phyloP scores from a whole-genome alignment of 805 yeast genomes.

The Yarrowia sp. region DNA sequence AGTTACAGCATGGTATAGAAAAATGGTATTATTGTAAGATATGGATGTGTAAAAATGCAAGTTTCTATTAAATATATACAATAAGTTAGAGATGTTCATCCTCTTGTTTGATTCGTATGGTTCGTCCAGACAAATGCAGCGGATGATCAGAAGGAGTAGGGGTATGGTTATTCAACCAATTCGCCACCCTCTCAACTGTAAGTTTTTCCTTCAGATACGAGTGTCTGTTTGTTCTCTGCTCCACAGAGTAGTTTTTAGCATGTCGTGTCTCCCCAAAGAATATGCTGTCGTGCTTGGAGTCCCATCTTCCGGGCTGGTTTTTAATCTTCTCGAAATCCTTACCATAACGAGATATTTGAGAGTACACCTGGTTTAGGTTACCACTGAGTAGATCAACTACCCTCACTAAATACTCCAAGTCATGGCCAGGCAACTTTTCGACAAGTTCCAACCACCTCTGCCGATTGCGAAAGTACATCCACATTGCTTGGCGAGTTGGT shows the following conservation, averaged over 20 bases:
- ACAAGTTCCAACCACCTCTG: background rate
- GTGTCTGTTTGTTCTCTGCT: background rate
- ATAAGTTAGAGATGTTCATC: too few relatives aligned
- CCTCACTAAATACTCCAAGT: background rate
- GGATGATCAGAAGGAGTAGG: background rate
- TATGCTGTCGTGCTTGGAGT: background rate
- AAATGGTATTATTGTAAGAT: slow-evolving; percentile 1
- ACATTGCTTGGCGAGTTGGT: background rate
- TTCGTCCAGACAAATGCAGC: too few relatives aligned
- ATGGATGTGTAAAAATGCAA: background rate
- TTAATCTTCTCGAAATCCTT: background rate
- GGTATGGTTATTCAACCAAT: background rate
- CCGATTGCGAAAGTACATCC: background rate
- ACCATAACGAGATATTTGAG: background rate
- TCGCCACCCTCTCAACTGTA: background rate
- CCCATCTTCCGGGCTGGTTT: background rate
- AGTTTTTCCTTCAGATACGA: background rate
- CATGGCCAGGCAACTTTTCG: background rate
- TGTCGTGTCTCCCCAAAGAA: background rate
- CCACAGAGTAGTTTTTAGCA: background rate
- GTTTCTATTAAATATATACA: background rate
- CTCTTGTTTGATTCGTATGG: too few relatives aligned
- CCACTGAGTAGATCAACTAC: background rate
- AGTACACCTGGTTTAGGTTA: background rate
- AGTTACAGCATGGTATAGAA: slow-evolving; percentile 10